Evolutionary conservation across 306 rosid genomes (phyloP).

Genomic region (Malus orientalis): DNA sequence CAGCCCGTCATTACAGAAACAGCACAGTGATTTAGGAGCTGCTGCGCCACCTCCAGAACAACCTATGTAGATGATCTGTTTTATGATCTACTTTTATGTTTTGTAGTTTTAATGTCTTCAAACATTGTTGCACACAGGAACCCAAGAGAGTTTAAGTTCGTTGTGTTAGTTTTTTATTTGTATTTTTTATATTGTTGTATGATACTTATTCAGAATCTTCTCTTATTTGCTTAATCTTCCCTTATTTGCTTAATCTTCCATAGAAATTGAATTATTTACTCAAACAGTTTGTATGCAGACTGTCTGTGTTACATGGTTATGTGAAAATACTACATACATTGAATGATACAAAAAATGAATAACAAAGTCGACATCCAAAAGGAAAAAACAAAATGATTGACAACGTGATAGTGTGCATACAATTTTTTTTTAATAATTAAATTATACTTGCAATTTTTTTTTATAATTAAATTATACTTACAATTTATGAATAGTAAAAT

Average conservation of each 20-base stretch:
- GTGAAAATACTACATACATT: too few relatives aligned
- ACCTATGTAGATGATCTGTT: constrained; percentile 1
- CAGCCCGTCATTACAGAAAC: constrained; percentile 46
- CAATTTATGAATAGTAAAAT: too few relatives aligned
- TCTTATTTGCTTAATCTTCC: background rate
- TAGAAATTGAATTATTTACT: background rate
- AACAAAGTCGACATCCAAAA: too few relatives aligned
- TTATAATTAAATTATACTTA: too few relatives aligned
- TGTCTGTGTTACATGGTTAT: too few relatives aligned
- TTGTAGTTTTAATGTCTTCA: background rate
- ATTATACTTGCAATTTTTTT: too few relatives aligned
- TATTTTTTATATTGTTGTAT: background rate
- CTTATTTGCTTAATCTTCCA: background rate
- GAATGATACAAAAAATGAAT: too few relatives aligned
- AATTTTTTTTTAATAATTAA: too few relatives aligned
- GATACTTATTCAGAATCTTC: background rate
- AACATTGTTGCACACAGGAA: background rate
- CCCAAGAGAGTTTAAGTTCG: background rate
- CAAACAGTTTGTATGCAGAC: too few relatives aligned
- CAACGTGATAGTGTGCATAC: too few relatives aligned
- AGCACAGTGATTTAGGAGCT: constrained; percentile 26
- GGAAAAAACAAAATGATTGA: too few relatives aligned
- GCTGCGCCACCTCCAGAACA: constrained; percentile 11
- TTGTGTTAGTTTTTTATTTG: background rate
- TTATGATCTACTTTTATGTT: background rate